Base-by-base conservation (phyloP, 139 green algal genomes). In the Chlamydomonas sphaeroides region DNA sequence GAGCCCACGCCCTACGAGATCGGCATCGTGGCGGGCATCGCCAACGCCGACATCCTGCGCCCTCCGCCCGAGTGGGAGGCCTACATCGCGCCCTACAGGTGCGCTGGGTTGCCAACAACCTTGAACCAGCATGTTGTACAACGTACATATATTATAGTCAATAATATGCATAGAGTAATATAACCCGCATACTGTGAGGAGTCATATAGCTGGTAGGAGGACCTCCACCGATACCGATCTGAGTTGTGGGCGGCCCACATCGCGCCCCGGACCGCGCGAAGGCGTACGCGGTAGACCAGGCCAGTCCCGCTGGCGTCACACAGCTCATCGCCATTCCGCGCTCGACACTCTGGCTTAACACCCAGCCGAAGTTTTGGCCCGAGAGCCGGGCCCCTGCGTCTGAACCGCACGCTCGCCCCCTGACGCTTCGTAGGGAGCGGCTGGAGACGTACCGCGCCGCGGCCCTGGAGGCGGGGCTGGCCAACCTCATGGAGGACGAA, bases 1-100 rank as follows among this genome's bases (percentile, higher is more conserved):
- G 84, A 89, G 81, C 88, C 88, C 0, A 86, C 85, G 20, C 78
- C 88, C 2, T 86, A 68, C 42, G 85, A 91, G 78, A 77, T 91
- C n/a, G 88, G 88, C 7, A 68, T 91, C 15, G 77, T 91, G 41
- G 67, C 69, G 11, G 88, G 88, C 6, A 69, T 91, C 39, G 71
- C 62, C 61, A 73, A 57, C 35, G 20, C 14, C 1, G 87, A 91
- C 61, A 51, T 91, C 51, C 59, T 72, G 68, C 57, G 74, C 3
- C 87, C 87, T 32, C 83, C 77, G 18, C 33, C 49, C 5, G 76
- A 84, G 65, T 91, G 88, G 88, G 63, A 77, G 65, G 63, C 65
- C 25, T 91, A 91, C 69, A 63, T 91, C 5, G 84, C 83, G 45
- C 75, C 87, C 1, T 91, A 88, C 63, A 66, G n/a, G 59, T 66